These are phyloP conservation scores for Boletellus sp. DNA, from an alignment of 768 basidiomycete genomes.

Conservation along the genomic window DNA sequence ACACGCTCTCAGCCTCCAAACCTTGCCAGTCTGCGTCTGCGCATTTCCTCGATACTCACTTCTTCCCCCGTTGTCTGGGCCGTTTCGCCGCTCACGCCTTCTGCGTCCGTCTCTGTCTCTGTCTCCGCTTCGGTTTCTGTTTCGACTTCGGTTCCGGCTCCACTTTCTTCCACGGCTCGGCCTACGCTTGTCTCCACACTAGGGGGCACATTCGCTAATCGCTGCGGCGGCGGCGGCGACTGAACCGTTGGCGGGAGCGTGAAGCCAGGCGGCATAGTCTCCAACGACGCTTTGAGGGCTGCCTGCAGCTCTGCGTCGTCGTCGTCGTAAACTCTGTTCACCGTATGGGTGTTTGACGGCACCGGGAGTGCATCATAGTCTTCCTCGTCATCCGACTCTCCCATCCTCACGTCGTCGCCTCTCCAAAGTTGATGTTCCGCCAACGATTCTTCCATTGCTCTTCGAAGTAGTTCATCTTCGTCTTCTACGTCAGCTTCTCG, in stretches of 20 bases:
- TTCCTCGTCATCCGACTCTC: slow-evolving; percentile 26
- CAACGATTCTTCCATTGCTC: slow-evolving; percentile 33
- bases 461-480: slow-evolving; percentile 56
- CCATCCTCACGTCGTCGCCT: slow-evolving; percentile 18
- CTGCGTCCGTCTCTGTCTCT: slow-evolving; percentile 33
- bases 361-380: slow-evolving; percentile 8
- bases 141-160: slow-evolving; percentile 34
- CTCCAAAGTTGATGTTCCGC: slow-evolving; percentile 16
- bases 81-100: slow-evolving; percentile 2
- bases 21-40: slow-evolving; percentile 56
- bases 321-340: slow-evolving; percentile 67
- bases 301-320: slow-evolving; percentile 87
- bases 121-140: slow-evolving; percentile 39
- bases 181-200: slow-evolving; percentile 7
- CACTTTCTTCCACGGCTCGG: slow-evolving; percentile 9
- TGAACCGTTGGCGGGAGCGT: slow-evolving; percentile 27
- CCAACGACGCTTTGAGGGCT: slow-evolving; percentile 79
- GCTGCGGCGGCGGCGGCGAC: slow-evolving; percentile 14
- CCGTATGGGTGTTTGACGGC: slow-evolving; percentile 1
- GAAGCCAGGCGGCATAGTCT: slow-evolving; percentile 55
- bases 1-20: slow-evolving; percentile 50
- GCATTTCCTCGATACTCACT: slow-evolving; percentile 62
- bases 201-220: slow-evolving; percentile 9
- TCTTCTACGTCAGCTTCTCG: slow-evolving; percentile 32
- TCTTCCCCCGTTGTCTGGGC: slow-evolving; percentile 28